A percentile compares a stretch with the other conserved stretches of the same genome.
Evolutionary conservation across 108 stramenopile species (phyloP).

Genomic region (Skeletonema tropicum): DNA sequence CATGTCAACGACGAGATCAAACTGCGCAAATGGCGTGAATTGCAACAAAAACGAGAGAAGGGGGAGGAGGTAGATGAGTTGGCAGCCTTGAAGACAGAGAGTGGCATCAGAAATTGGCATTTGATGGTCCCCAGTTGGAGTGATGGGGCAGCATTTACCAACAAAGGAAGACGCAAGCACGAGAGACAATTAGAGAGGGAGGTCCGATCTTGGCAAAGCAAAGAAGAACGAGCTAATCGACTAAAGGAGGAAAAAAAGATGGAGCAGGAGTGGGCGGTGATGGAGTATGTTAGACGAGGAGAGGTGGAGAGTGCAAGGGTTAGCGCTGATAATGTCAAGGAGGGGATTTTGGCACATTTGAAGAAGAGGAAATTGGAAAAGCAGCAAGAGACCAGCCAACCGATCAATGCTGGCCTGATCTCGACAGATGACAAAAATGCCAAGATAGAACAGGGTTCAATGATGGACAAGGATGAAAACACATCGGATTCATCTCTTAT

Average conservation of each 20-base stretch:
- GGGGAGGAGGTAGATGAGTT: constrained; percentile 56
- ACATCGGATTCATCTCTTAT: constrained; percentile 43
- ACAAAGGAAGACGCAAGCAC: constrained; percentile 64
- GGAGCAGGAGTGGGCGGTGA: constrained; percentile 59
- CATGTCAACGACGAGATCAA: constrained; percentile 98
- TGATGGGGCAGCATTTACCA: constrained; percentile 55
- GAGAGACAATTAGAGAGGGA: constrained; percentile 70
- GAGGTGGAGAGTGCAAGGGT: constrained; percentile 39
- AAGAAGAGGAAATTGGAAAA: constrained; percentile 36
- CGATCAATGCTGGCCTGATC: background rate
- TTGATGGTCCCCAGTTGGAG: constrained; percentile 93
- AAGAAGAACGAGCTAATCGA: constrained; percentile 52
- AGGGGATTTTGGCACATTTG: constrained; percentile 67
- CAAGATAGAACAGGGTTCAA: background rate
- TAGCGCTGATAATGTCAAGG: constrained; percentile 36
- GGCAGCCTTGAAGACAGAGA: constrained; percentile 70
- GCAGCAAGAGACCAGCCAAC: constrained; percentile 33
- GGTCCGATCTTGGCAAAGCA: constrained; percentile 35
- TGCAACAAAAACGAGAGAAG: constrained; percentile 53
- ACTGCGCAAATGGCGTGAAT: constrained; percentile 82
- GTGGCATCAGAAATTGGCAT: constrained; percentile 94
- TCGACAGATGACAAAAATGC: background rate
- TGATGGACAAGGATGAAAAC: background rate
- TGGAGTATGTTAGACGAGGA: constrained; percentile 63
- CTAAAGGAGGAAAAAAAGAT: constrained; percentile 52